Conservation (phyloP, 2,329 filamentous ascomycete species). For the Ophiocordyceps unilateralis region DNA sequence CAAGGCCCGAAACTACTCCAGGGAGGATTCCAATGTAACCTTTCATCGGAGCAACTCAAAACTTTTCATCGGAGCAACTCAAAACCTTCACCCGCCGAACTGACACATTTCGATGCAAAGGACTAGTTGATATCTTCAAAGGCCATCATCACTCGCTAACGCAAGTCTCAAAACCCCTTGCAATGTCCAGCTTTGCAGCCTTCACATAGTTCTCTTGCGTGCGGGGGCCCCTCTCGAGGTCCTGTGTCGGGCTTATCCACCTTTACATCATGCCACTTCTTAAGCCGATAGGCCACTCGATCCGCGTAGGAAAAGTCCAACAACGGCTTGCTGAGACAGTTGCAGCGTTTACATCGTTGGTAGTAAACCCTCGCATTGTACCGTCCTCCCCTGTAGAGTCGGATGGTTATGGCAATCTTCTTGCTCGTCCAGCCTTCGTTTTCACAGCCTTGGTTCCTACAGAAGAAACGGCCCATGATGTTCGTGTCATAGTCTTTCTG, state of each 20-base stretch:
- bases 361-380: constrained; percentile 21
- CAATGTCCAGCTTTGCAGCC: constrained; percentile 18
- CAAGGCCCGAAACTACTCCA: too few species aligned
- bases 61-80: too few species aligned
- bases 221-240: constrained; percentile 4
- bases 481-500: constrained; percentile 8
- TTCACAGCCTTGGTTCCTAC: constrained; percentile 10
- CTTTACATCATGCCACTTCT: constrained; percentile 15
- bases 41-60: too few species aligned
- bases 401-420: constrained; percentile 16
- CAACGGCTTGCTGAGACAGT: constrained; percentile 8
- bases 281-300: constrained; percentile 17
- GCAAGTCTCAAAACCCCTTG: neutral
- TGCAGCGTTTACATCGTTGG: constrained; percentile 17
- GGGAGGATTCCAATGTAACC: too few species aligned
- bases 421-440: constrained; percentile 14
- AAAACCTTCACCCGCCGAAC: too few species aligned
- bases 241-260: constrained; percentile 3
- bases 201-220: constrained; percentile 14
- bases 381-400: constrained; percentile 8
- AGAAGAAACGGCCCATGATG: constrained; percentile 17
- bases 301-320: constrained; percentile 16
- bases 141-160: neutral
- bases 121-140: neutral
- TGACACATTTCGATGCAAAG: too few species aligned